Evolutionary conservation across 2,329 filamentous ascomycete genomes (phyloP).

Genomic region (Anthostomella pinea): DNA sequence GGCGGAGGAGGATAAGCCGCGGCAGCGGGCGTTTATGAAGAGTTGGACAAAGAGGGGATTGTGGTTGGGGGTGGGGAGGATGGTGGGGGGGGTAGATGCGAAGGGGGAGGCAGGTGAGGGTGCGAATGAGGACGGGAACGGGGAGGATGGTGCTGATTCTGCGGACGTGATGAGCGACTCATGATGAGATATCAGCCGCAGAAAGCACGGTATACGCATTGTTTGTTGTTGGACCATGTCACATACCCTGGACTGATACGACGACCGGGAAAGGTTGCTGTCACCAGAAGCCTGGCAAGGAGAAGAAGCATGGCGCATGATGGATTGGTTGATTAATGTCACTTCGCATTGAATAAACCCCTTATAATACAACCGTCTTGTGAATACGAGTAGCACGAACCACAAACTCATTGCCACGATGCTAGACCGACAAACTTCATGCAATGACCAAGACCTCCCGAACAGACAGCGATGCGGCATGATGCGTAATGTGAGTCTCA

Average conservation of each 20-base stretch:
- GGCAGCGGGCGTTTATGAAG: conserved; percentile 50
- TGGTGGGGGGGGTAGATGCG: not conserved
- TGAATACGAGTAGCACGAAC: conserved; percentile 14
- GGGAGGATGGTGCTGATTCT: not conserved
- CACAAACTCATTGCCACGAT: too few species aligned
- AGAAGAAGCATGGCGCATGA: not conserved
- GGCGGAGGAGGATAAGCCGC: conserved; percentile 38
- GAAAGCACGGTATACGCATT: not conserved
- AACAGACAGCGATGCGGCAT: too few species aligned
- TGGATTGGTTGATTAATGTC: too few species aligned
- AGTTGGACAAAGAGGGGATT: conserved; percentile 33
- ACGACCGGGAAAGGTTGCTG: too few species aligned
- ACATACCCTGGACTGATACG: too few species aligned
- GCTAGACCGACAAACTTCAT: conserved; percentile 6
- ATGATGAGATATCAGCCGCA: too few species aligned
- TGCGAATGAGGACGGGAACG: too few species aligned
- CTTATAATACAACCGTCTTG: conserved; percentile 22
- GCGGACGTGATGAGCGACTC: too few species aligned
- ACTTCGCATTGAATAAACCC: conserved; percentile 5
- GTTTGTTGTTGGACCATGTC: too few species aligned
- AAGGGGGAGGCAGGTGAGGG: not conserved
- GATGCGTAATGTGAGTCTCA: too few species aligned
- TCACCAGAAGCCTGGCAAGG: too few species aligned
- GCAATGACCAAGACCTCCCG: too few species aligned
- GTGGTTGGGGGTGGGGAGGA: conserved; percentile 3